Percentiles rank a stretch among this genome's conserved stretches.
phyloP scores from a whole-genome alignment of 1,139 yeast species.

The Hansenula lynferdii region DNA sequence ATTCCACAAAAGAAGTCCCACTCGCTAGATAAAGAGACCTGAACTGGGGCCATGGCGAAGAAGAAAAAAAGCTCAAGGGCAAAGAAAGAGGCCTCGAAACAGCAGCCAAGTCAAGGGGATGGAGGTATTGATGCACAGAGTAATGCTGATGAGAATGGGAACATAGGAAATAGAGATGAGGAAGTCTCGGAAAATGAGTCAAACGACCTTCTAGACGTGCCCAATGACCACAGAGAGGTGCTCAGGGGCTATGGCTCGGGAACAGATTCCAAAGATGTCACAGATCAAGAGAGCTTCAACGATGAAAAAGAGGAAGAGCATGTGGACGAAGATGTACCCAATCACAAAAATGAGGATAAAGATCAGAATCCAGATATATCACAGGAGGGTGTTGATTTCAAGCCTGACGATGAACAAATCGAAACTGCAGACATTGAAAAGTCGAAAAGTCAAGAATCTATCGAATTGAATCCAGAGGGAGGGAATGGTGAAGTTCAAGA shows the following conservation, averaged over 20 bases:
- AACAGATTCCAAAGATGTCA: neutral
- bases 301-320: neutral
- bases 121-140: neutral
- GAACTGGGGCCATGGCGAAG: constrained; percentile 6
- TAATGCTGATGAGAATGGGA: neutral
- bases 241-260: neutral
- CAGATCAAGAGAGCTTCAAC: neutral
- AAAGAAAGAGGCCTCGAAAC: neutral
- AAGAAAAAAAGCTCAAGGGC: constrained; percentile 9
- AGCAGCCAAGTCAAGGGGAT: neutral
- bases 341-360: neutral
- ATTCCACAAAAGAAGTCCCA: too few relatives aligned
- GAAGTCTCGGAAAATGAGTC: neutral
- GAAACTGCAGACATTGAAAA: too few relatives aligned
- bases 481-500: too few relatives aligned
- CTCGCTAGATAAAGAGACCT: neutral
- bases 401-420: neutral
- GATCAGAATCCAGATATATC: neutral
- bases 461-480: too few relatives aligned
- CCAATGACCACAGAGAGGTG: neutral
- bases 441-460: too few relatives aligned
- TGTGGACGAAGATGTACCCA: neutral
- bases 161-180: neutral
- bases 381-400: neutral
- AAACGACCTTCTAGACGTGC: neutral